Base-by-base conservation (phyloP, 331 rosid species). In the Stylosanthes scabra region DNA sequence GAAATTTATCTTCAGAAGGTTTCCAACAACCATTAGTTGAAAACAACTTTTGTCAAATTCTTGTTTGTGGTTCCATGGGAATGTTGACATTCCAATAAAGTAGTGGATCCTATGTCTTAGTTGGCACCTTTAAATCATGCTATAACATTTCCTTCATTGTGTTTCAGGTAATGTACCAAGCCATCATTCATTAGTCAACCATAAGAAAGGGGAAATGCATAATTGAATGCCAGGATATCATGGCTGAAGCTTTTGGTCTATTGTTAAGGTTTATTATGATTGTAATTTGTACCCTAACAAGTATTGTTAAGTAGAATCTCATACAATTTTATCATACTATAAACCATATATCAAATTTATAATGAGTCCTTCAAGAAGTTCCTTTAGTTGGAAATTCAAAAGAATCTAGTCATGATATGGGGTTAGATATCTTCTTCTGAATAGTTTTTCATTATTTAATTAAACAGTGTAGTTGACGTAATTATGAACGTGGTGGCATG, bases 161-260 rank as follows among this genome's bases (percentile, higher is more conserved):
- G 63, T 78, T 82, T 74, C 81, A 79, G 83, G 76, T 54, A 70
- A 59, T 70, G 65, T 66, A 65, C 44, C 72, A 51, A 64, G 58
- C 50, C 46, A 68, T 63, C 79, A 46, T 28, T 58, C 79, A 46
- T 28, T 58, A 57, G 55, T 78, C 45, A 54, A 68, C 29, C 15
- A 20, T 67, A 63, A 63, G 68, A 57, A 41, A 50, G 63, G 55
- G 66, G 16, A 82, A 57, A 60, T 39, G 70, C 77, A 6, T 34
- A 20, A 37, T 5, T 61, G 50, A 77, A 40, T 68, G 71, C 57
- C 66, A 8, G 34, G 71, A 68, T 37, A 8, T 46, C 50, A 61
- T 73, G 68, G 59, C 37, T 42, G 39, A 63, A 78, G 47, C 63
- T 76, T 52, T 27, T 54, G 64, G 47, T 63, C 66, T 13, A 12